These are phyloP conservation scores for Pleurozium schreberi DNA, from an alignment of 225 moss, liverwort and hornwort species.

Conservation along the genomic window DNA sequence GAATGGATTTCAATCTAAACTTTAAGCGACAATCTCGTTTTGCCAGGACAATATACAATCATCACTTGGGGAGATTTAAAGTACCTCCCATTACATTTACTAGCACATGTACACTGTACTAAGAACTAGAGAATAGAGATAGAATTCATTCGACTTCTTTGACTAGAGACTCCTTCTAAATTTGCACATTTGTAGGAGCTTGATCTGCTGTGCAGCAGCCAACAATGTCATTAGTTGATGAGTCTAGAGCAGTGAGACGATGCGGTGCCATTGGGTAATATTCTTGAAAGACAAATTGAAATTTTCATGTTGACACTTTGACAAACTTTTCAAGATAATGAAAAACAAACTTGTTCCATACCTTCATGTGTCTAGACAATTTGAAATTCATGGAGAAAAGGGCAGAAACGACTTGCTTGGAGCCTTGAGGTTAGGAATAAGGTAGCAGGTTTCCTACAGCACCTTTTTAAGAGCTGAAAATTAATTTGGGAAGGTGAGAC, in stretches of 20 bases:
- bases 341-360: background rate
- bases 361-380: background rate
- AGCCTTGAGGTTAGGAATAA: background rate
- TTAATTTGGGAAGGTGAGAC: background rate
- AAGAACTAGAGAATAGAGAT: background rate
- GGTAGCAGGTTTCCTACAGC: background rate
- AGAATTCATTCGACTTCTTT: background rate
- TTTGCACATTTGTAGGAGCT: background rate
- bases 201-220: background rate
- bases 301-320: background rate
- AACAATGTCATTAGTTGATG: background rate
- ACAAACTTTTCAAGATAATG: background rate
- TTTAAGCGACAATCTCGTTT: background rate
- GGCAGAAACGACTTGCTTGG: background rate
- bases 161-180: background rate
- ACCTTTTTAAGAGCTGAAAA: background rate
- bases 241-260: background rate
- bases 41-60: background rate
- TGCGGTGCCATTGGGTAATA: background rate
- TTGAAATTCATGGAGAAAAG: background rate
- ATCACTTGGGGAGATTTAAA: background rate
- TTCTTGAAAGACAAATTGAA: background rate
- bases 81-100: background rate
- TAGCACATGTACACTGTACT: background rate
- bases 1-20: background rate